Evolutionary conservation across 805 yeast genomes (phyloP), one percentile per base, ranked within the genome.

Genomic region (Lipomyces chichibuensis): DNA sequence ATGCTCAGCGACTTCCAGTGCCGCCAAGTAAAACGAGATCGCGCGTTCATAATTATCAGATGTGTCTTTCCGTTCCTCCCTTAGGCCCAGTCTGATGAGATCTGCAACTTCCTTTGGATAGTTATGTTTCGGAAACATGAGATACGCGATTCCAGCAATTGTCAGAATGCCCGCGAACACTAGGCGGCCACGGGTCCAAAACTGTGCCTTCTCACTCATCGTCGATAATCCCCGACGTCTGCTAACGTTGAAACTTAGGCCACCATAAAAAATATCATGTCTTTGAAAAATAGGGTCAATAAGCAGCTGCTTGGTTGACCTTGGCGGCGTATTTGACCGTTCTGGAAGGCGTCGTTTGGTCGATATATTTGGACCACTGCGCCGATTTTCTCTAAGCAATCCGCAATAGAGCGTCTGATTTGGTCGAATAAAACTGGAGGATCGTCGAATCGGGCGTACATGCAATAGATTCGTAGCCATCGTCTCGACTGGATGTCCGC

Each of bases 11-110:
- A 85, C 83, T 35, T 85, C 82, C 33, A 92, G 78, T 0, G 97
- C 97, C 70, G 88, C 88, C 56, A 91, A 83, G 77, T 93, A 94
- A 72, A 84, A 82, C 65, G 84, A 83, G 66, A 92, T 80, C 0
- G 98, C 97, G 67, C 85, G 80, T 62, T 84, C 81, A 77, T 84
- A 89, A 11, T 58, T 58, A 49, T 63, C 64, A 11, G 27, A n/a
- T 58, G 89, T 83, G 52, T 32, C 53, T 13, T 51, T 46, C 51
- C 59, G 61, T 76, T 94, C 97, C 1, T 94, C 93, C 89, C 93
- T 87, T 5, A 93, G 80, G 0, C 90, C 98, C 73, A 87, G 85
- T 52, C 97, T 81, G 69, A 94, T 78, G 32, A 85, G 81, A 62
- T 82, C 85, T 32, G 97, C 95, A 11, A 92, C 96, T 2, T 85